Percentiles rank a stretch among this genome's conserved stretches.
Conservation (phyloP, 148 eudicot genomes). For the Nepenthes mirabilis region DNA sequence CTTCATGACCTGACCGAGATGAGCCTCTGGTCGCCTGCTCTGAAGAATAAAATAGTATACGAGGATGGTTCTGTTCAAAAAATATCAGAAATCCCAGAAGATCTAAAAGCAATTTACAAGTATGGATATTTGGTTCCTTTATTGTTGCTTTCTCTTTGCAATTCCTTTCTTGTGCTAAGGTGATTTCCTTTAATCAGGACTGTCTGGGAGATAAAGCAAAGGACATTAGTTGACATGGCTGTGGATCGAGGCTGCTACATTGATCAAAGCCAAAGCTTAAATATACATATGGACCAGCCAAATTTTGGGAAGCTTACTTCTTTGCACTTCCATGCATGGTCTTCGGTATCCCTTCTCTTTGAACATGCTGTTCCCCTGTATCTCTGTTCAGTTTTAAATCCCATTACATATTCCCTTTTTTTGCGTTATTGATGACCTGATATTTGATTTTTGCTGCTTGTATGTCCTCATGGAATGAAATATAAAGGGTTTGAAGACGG, state of each 20-base stretch:
- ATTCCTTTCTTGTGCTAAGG: slow-evolving; percentile 1
- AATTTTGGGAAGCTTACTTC: slow-evolving; percentile 71
- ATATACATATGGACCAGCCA: slow-evolving; percentile 75
- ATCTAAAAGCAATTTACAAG: slow-evolving; percentile 67
- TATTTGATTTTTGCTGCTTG: background rate
- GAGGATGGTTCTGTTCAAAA: slow-evolving; percentile 86
- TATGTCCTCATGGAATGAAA: background rate
- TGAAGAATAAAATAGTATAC: slow-evolving; percentile 70
- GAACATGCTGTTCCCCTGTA: background rate
- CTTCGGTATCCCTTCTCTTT: slow-evolving; percentile 19
- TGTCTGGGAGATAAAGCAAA: slow-evolving; percentile 84
- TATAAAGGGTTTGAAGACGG: slow-evolving; percentile 81
- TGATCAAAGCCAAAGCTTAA: slow-evolving; percentile 78
- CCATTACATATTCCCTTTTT: no score
- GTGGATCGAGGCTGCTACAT: slow-evolving; percentile 69
- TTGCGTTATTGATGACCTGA: background rate
- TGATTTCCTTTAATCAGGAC: slow-evolving; percentile 36
- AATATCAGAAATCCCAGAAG: slow-evolving; percentile 59
- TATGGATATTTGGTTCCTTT: slow-evolving; percentile 6
- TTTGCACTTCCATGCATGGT: slow-evolving; percentile 72
- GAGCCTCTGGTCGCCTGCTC: slow-evolving; percentile 79
- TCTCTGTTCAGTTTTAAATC: no score
- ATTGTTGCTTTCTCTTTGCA: background rate
- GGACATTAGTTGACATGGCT: slow-evolving; percentile 72
- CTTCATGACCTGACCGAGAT: slow-evolving; percentile 86